Conservation (phyloP, 2,329 filamentous ascomycete species). For the Verticillium albo-atrum region DNA sequence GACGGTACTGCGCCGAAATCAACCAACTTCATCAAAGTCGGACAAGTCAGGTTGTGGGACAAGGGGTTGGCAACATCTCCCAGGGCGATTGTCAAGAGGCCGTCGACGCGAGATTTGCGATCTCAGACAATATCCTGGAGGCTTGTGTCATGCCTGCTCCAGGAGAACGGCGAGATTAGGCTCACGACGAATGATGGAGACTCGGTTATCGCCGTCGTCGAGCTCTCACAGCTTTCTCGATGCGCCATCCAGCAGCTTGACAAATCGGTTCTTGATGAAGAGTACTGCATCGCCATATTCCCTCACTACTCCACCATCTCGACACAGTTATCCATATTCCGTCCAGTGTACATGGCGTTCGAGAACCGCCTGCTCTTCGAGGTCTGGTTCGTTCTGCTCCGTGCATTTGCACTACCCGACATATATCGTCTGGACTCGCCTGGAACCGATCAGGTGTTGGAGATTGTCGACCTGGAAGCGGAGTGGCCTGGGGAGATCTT, state of each 20-base stretch:
- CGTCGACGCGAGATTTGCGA: slow-evolving; percentile 53
- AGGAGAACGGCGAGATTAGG: slow-evolving; percentile 93
- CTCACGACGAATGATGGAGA: slow-evolving; percentile 83
- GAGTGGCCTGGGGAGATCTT: slow-evolving; percentile 48
- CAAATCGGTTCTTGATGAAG: slow-evolving; percentile 83
- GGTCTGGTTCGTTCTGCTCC: slow-evolving; percentile 90
- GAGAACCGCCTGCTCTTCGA: slow-evolving; percentile 90
- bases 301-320: slow-evolving; percentile 81
- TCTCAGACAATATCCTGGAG: slow-evolving; percentile 67
- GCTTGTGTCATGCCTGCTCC: slow-evolving; percentile 84
- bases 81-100: slow-evolving; percentile 49
- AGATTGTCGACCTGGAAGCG: slow-evolving; percentile 31
- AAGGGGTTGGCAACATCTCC: slow-evolving; percentile 58
- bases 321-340: slow-evolving; percentile 68
- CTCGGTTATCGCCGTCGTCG: slow-evolving; percentile 74
- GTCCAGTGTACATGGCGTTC: slow-evolving; percentile 85
- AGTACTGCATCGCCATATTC: slow-evolving; percentile 93
- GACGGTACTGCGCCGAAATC: slow-evolving; percentile 14
- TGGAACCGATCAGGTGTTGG: slow-evolving; percentile 32
- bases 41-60: slow-evolving; percentile 88
- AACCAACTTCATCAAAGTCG: slow-evolving; percentile 89
- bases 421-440: slow-evolving; percentile 64
- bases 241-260: slow-evolving; percentile 89
- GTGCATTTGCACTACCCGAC: slow-evolving; percentile 88
- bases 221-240: slow-evolving; percentile 82